Evolutionary conservation across 768 basidiomycete genomes (phyloP).

Genomic region (button mushroom (Agaricus bisporus)): DNA sequence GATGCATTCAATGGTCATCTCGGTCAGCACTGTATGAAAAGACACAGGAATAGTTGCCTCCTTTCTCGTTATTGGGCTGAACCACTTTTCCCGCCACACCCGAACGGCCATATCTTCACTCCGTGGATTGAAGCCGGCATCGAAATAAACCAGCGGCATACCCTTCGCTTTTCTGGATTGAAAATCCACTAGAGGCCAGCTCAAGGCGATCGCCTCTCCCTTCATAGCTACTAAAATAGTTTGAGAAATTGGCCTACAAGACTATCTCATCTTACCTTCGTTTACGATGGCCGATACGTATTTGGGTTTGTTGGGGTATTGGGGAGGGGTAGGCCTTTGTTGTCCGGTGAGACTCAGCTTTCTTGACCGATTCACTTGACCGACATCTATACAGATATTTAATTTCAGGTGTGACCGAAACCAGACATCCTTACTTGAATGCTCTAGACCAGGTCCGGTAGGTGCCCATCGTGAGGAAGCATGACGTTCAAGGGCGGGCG

Average conservation of each 20-base stretch:
- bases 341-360: slow-evolving; percentile 10
- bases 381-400: neutral
- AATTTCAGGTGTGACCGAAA: neutral
- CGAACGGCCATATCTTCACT: slow-evolving; percentile 17
- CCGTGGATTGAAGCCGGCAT: slow-evolving; percentile 39
- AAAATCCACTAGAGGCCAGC: slow-evolving; percentile 45
- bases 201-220: slow-evolving; percentile 32
- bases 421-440: slow-evolving; percentile 1
- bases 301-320: slow-evolving; percentile 13
- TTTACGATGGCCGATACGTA: slow-evolving; percentile 26
- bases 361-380: slow-evolving; percentile 2
- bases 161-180: slow-evolving; percentile 21
- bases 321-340: neutral
- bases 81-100: slow-evolving; percentile 17
- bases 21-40: slow-evolving; percentile 33
- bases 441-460: slow-evolving; percentile 3
- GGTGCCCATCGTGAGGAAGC: slow-evolving; percentile 1
- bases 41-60: slow-evolving; percentile 39
- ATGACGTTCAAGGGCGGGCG: slow-evolving; percentile 4
- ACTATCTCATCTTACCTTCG: slow-evolving; percentile 12
- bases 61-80: slow-evolving; percentile 24
- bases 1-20: slow-evolving; percentile 38
- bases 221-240: slow-evolving; percentile 28
- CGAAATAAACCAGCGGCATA: slow-evolving; percentile 40
- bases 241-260: neutral